Percentiles rank a stretch among this genome's conserved stretches.
Conservation (phyloP, 768 basidiomycete genomes). For the Tylopilus plumbeoviolaceoides region DNA sequence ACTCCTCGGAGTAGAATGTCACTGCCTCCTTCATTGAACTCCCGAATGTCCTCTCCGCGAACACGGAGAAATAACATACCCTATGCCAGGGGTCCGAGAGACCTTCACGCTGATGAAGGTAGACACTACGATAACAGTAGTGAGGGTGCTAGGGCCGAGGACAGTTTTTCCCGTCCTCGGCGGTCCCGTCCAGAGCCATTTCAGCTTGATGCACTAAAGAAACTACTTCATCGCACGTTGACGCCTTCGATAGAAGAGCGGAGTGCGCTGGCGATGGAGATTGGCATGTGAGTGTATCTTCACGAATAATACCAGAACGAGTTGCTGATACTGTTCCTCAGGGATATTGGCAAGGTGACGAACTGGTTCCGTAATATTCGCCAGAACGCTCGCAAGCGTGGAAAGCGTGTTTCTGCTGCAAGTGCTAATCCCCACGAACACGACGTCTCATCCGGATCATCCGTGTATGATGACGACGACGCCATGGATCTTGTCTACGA, state of each 20-base stretch:
- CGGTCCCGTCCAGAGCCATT: conserved; percentile 76
- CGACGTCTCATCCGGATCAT: conserved; percentile 49
- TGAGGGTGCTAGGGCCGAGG: conserved; percentile 22
- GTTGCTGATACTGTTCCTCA: conserved; percentile 24
- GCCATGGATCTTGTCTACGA: conserved; percentile 48
- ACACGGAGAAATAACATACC: conserved; percentile 24
- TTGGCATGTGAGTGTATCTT: conserved; percentile 60
- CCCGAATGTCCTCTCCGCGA: conserved; percentile 30
- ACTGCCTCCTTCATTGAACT: conserved; percentile 26
- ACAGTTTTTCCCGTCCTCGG: conserved; percentile 50
- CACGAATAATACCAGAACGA: neutral
- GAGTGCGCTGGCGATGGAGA: conserved; percentile 63
- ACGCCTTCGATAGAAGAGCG: conserved; percentile 82
- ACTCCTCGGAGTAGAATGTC: conserved; percentile 29
- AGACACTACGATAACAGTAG: conserved; percentile 19
- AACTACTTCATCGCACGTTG: conserved; percentile 59
- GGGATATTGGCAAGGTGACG: conserved; percentile 81
- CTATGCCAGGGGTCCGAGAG: conserved; percentile 25
- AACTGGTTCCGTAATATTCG: conserved; percentile 87
- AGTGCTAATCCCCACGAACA: conserved; percentile 41
- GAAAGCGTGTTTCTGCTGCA: conserved; percentile 43
- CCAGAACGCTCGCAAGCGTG: conserved; percentile 74
- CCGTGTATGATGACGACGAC: conserved; percentile 41
- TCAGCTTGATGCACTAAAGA: conserved; percentile 73
- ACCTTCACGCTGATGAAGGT: conserved; percentile 27